phyloP scores from a whole-genome alignment of 2,329 filamentous ascomycete genomes.

The Zymoseptoria passerinii region DNA sequence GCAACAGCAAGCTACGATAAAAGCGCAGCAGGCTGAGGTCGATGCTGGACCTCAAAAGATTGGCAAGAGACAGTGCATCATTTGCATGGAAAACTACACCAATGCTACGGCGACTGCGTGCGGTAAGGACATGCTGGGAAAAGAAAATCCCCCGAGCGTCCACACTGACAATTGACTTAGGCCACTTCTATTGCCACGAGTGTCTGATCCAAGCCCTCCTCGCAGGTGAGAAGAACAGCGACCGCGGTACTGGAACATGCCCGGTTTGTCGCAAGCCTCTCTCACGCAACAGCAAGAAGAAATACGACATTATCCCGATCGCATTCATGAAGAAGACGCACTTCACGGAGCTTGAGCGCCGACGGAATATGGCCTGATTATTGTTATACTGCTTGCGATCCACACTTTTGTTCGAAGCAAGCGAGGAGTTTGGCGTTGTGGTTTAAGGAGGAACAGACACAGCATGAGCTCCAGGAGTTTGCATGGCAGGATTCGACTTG shows the following conservation, averaged over 20 bases:
- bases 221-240: constrained; percentile 44
- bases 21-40: constrained; percentile 19
- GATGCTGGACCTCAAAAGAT: constrained; percentile 24
- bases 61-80: constrained; percentile 50
- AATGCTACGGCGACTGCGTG: constrained; percentile 53
- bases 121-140: constrained; percentile 38
- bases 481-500: not conserved
- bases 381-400: not conserved
- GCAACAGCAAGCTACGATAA: constrained; percentile 20
- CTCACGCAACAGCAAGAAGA: constrained; percentile 13
- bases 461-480: not conserved
- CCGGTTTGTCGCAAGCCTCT: constrained; percentile 31
- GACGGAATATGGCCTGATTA: not conserved
- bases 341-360: constrained; percentile 8
- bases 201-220: constrained; percentile 55
- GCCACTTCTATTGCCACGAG: constrained; percentile 56
- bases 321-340: constrained; percentile 19
- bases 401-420: not conserved
- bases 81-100: constrained; percentile 55
- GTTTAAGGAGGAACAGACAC: not conserved
- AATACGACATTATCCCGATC: constrained; percentile 15
- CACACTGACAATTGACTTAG: constrained; percentile 28
- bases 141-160: not conserved
- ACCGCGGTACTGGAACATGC: constrained; percentile 38
- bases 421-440: not conserved